Evolutionary conservation across 805 yeast species (phyloP).

Genomic region (Schizosaccharomyces pombe): DNA sequence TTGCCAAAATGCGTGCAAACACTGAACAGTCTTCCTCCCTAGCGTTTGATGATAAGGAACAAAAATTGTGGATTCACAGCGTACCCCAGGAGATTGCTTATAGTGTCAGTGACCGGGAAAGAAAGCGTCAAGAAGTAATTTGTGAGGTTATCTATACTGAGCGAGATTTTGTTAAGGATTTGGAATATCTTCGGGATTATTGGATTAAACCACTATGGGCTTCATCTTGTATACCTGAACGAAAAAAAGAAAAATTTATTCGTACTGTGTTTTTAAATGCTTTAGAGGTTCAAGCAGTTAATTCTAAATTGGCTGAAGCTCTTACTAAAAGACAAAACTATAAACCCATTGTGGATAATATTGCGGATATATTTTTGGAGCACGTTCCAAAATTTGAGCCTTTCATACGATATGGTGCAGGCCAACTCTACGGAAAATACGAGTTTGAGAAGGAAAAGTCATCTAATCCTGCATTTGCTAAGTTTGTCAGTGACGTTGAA

Average conservation of each 20-base stretch:
- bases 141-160: conserved; percentile 86
- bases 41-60: conserved; percentile 32
- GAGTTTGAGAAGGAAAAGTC: conserved; percentile 86
- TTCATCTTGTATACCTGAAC: conserved; percentile 65
- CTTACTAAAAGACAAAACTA: conserved; percentile 66
- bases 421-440: conserved; percentile 82
- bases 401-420: conserved; percentile 78
- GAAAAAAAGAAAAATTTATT: conserved; percentile 74
- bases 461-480: conserved; percentile 71
- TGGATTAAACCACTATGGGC: conserved; percentile 81
- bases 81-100: conserved; percentile 65
- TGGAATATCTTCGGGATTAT: conserved; percentile 78
- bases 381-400: conserved; percentile 76
- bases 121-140: conserved; percentile 82
- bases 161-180: conserved; percentile 80
- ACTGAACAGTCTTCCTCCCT: conserved; percentile 31
- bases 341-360: conserved; percentile 57
- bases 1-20: conserved; percentile 72
- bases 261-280: conserved; percentile 81
- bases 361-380: conserved; percentile 74
- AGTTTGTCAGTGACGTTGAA: conserved; percentile 79
- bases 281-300: conserved; percentile 62
- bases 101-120: conserved; percentile 56
- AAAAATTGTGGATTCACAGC: conserved; percentile 79
- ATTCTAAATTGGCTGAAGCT: conserved; percentile 69